Evolutionary conservation across 2,329 filamentous ascomycete genomes (phyloP), one percentile per base, ranked within the genome.

Genomic region (Colletotrichum tofieldiae): DNA sequence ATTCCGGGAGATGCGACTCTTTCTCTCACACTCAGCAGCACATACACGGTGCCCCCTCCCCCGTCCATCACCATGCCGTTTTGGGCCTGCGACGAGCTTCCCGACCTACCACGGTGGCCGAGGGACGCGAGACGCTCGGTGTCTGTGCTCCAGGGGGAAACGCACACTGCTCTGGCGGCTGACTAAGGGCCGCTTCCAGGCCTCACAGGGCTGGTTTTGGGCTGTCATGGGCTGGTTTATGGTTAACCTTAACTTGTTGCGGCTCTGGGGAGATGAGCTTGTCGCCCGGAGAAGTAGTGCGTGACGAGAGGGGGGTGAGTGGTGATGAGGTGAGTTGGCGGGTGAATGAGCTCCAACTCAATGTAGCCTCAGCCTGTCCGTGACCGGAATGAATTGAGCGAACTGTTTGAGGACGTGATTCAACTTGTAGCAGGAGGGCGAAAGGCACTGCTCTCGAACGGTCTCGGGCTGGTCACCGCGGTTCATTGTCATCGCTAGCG

Each of bases 81-180:
- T 67, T 66, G 54, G 64, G 49, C 20, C 14, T 20, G 45, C 66
- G 60, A 70, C 62, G 67, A n/a, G 52, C 54, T 60, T 5, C 14
- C 18, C 35, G 58, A 23, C 43, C 23, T n/a, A 32, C 16, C 41
- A 43, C 68, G 68, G 68, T 26, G 67, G 37, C 67, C 67, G 67
- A 70, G 47, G 41, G 41, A 9, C 45, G 64, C 68, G 68, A 37
- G 39, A 16, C 18, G 52, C 54, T 43, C 60, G 8, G 6, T 26
- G 23, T 51, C 7, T 52, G 26, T 16, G 23, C 18, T 26, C 6
- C 32, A n/a, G 47, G 16, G 37, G 35, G 39, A 23, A 45, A 55
- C 45, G 43, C 39, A 39, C 5, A 32, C 51, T 54, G 37, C 3
- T 35, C 43, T 49, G 39, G 16, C 12, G 32, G 59, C 52, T 65